Evolutionary conservation across 2,329 filamentous ascomycete species (phyloP).

Genomic region (Fulvia fulva): DNA sequence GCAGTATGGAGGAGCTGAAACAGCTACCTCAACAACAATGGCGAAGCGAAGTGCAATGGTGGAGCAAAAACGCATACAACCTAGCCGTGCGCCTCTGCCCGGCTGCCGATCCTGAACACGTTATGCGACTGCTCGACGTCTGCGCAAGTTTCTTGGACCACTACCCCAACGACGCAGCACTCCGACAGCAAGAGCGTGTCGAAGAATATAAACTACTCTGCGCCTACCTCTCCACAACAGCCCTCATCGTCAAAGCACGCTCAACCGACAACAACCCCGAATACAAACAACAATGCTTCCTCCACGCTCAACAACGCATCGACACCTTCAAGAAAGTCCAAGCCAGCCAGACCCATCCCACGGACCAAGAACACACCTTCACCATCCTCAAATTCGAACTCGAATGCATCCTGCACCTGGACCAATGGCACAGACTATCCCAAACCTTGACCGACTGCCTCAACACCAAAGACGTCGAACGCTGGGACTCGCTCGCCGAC

Average conservation of each 20-base stretch:
- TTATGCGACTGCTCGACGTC: constrained; percentile 52
- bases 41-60: constrained; percentile 71
- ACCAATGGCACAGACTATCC: constrained; percentile 63
- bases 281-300: constrained; percentile 58
- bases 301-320: constrained; percentile 58
- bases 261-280: constrained; percentile 42
- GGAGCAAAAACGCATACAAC: constrained; percentile 78
- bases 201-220: constrained; percentile 63
- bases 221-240: constrained; percentile 59
- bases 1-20: constrained; percentile 42
- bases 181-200: constrained; percentile 31
- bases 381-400: constrained; percentile 73
- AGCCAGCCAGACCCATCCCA: constrained; percentile 16
- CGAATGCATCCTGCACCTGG: constrained; percentile 65
- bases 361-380: constrained; percentile 48
- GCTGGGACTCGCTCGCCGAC: constrained; percentile 47
- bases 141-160: constrained; percentile 36
- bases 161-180: constrained; percentile 17
- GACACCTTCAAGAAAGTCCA: constrained; percentile 51
- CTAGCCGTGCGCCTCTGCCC: constrained; percentile 61
- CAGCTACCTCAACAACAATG: constrained; percentile 38
- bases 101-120: constrained; percentile 52
- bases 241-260: constrained; percentile 47
- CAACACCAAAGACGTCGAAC: constrained; percentile 26
- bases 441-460: constrained; percentile 52